A percentile compares a stretch with the other conserved stretches of the same genome.
Evolutionary conservation across 768 basidiomycete genomes (phyloP).

Genomic region (Lactarius tabidus): DNA sequence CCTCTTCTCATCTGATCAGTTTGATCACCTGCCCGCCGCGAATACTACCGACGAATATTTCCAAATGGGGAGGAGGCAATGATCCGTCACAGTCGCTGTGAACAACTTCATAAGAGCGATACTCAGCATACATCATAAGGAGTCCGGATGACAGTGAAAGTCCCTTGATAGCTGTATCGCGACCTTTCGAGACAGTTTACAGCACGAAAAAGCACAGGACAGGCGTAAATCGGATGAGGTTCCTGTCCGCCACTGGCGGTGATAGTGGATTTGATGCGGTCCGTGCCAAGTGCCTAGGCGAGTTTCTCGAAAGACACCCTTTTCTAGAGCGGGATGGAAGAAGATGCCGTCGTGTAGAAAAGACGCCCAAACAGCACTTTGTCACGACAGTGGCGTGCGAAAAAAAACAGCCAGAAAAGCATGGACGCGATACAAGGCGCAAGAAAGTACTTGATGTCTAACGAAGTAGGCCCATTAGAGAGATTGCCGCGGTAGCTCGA

Average conservation of each 20-base stretch:
- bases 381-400: too few species aligned
- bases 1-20: not conserved
- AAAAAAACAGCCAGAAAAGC: too few species aligned
- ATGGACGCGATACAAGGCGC: too few species aligned
- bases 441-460: constrained; percentile 23
- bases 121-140: not conserved
- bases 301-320: not conserved
- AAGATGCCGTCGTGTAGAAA: constrained; percentile 32
- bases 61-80: not conserved
- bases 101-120: not conserved
- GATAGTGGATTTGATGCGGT: not conserved
- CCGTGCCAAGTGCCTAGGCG: not conserved
- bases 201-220: not conserved
- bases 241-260: not conserved
- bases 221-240: not conserved
- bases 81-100: not conserved
- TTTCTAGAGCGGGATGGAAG: not conserved
- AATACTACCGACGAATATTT: not conserved
- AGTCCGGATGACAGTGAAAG: not conserved
- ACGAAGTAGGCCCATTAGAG: constrained; percentile 35
- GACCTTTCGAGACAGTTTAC: not conserved
- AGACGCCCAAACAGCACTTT: constrained; percentile 31
- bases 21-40: not conserved
- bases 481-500: constrained; percentile 33
- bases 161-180: not conserved